Percentiles rank a stretch among this genome's conserved stretches.
Evolutionary conservation across 805 yeast genomes (phyloP).

Genomic region (Monosporozyma servazzii): DNA sequence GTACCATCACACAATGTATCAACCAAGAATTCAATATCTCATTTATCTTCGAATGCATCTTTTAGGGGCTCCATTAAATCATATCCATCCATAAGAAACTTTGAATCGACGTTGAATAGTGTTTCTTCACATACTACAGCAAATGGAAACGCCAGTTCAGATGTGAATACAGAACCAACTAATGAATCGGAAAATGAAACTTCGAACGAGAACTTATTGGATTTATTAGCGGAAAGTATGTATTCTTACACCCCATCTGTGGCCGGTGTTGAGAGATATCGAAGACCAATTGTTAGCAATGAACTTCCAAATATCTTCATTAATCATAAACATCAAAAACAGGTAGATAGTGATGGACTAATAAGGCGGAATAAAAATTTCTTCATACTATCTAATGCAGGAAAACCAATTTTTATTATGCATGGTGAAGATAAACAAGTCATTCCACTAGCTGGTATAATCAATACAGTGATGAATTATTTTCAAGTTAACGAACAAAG

Average conservation of each 20-base stretch:
- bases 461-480: conserved; percentile 69
- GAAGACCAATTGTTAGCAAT: conserved; percentile 21
- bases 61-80: conserved; percentile 3
- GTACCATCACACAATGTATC: neutral
- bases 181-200: neutral
- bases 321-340: neutral
- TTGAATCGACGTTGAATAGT: neutral
- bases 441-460: conserved; percentile 65
- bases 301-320: conserved; percentile 24
- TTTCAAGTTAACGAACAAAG: conserved; percentile 40
- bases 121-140: neutral
- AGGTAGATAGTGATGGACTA: neutral
- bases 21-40: neutral
- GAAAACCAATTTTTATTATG: conserved; percentile 78
- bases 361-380: conserved; percentile 47
- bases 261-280: neutral
- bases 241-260: conserved; percentile 13
- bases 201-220: conserved; percentile 1
- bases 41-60: neutral
- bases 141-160: neutral
- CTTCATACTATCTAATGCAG: conserved; percentile 73
- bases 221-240: conserved; percentile 15
- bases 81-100: conserved; percentile 1
- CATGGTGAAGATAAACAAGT: conserved; percentile 58
- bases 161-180: neutral